phyloP scores from a whole-genome alignment of 441 rosid species.

The Gossypium schwendimanii region DNA sequence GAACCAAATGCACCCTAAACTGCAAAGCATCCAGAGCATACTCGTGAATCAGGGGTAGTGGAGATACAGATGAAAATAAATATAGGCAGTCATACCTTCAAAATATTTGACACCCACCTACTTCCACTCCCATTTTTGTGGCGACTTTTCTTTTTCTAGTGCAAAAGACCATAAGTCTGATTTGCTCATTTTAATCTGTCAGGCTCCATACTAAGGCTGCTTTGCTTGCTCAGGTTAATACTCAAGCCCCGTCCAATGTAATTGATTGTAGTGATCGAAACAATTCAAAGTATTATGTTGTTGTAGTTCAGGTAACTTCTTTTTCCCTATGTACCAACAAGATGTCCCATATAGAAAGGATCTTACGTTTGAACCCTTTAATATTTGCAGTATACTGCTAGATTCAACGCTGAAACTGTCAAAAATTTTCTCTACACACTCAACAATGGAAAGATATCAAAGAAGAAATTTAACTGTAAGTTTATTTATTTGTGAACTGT shows the following conservation, averaged over 20 bases:
- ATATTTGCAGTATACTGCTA: constrained; percentile 60
- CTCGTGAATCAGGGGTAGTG: not conserved
- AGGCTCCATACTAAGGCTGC: constrained; percentile 5
- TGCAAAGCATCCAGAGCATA: not conserved
- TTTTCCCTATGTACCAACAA: not conserved
- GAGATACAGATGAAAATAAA: not conserved
- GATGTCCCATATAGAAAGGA: constrained; percentile 2
- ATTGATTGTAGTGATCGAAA: constrained; percentile 64
- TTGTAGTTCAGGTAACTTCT: constrained; percentile 71
- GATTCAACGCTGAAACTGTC: constrained; percentile 71
- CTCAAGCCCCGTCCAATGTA: constrained; percentile 58
- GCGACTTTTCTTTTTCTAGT: not conserved
- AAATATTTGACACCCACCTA: not conserved
- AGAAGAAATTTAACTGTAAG: constrained; percentile 79
- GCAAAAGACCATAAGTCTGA: not conserved
- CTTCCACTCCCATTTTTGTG: not conserved
- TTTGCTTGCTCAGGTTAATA: constrained; percentile 51
- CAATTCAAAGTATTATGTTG: constrained; percentile 73
- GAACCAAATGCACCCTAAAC: not conserved
- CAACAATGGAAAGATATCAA: constrained; percentile 59
- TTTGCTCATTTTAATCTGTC: not conserved
- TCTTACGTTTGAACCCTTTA: constrained; percentile 11
- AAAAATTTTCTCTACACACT: constrained; percentile 55
- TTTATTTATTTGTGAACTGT: constrained; percentile 7
- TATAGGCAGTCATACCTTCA: not conserved